Conservation (phyloP, 345 rosid genomes). For the Gynandropsis gynandra region DNA sequence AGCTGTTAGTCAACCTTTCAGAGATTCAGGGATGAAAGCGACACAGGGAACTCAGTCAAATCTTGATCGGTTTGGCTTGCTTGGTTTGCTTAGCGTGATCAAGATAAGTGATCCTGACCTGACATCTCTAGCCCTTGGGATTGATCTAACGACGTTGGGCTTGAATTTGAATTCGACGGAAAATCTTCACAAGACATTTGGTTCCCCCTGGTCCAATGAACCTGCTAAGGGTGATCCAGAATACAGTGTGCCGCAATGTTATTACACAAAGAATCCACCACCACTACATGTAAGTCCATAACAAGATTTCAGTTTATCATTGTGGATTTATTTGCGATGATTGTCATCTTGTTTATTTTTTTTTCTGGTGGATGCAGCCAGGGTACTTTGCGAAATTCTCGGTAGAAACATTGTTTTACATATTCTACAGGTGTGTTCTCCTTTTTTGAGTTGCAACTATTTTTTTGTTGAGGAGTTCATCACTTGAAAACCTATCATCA, state of each 20-base stretch:
- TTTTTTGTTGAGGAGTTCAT: slow-evolving; percentile 1
- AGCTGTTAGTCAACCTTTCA: slow-evolving; percentile 65
- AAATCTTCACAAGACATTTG: slow-evolving; percentile 77
- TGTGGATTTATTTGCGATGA: slow-evolving; percentile 2
- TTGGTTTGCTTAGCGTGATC: slow-evolving; percentile 65
- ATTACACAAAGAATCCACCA: slow-evolving; percentile 62
- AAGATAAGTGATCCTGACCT: slow-evolving; percentile 66
- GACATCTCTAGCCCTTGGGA: slow-evolving; percentile 72
- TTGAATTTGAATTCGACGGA: slow-evolving; percentile 77
- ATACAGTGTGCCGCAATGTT: slow-evolving; percentile 79
- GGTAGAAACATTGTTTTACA: slow-evolving; percentile 60
- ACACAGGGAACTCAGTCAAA: slow-evolving; percentile 49
- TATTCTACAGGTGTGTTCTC: slow-evolving; percentile 67
- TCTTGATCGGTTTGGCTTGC: slow-evolving; percentile 74
- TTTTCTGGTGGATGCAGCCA: slow-evolving; percentile 51
- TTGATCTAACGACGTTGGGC: slow-evolving; percentile 80
- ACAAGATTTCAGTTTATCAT: slow-evolving; percentile 1
- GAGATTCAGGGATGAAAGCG: slow-evolving; percentile 65
- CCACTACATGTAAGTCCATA: slow-evolving; percentile 49
- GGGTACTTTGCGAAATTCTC: slow-evolving; percentile 62
- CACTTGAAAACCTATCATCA: slow-evolving; percentile 9
- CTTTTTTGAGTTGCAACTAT: slow-evolving; percentile 4
- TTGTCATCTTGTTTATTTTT: not conserved
- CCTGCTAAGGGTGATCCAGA: slow-evolving; percentile 88
- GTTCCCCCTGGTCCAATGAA: slow-evolving; percentile 96